A percentile compares a stretch with the other conserved stretches of the same genome.
Conservation (phyloP, 345 rosid genomes). For the Crucihimalaya himalaica region DNA sequence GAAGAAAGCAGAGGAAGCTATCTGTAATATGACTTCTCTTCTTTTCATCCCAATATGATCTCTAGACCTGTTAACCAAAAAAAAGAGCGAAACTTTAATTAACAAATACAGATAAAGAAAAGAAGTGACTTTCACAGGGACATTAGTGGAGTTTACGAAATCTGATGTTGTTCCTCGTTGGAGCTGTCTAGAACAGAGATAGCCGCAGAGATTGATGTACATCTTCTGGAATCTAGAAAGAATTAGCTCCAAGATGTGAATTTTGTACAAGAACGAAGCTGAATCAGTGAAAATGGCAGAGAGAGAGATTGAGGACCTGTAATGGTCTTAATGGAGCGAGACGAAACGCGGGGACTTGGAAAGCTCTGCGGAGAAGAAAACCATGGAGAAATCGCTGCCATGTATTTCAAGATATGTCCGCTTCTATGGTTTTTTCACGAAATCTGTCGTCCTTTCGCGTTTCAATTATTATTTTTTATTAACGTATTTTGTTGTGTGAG, state of each 20-base stretch:
- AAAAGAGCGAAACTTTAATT: slow-evolving; percentile 14
- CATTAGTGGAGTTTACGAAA: neutral
- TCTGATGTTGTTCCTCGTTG: slow-evolving; percentile 11
- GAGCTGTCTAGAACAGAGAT: slow-evolving; percentile 32
- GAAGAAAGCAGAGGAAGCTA: slow-evolving; percentile 50
- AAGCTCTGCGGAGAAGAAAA: slow-evolving; percentile 37
- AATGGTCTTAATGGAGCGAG: slow-evolving; percentile 11
- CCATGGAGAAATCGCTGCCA: slow-evolving; percentile 61
- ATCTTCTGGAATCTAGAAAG: slow-evolving; percentile 30
- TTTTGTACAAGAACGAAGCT: slow-evolving; percentile 1
- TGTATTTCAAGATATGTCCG: slow-evolving; percentile 38
- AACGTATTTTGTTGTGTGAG: neutral
- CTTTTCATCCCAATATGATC: slow-evolving; percentile 45
- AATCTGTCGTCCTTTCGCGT: slow-evolving; percentile 16
- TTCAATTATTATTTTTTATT: neutral
- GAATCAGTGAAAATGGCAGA: slow-evolving; percentile 2
- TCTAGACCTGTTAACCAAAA: slow-evolving; percentile 9
- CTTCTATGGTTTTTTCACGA: neutral
- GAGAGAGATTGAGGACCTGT: slow-evolving; percentile 2
- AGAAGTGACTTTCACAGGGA: neutral
- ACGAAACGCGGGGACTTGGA: slow-evolving; percentile 34
- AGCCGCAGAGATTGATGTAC: slow-evolving; percentile 25
- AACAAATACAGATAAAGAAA: slow-evolving; percentile 19
- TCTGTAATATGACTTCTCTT: slow-evolving; percentile 57
- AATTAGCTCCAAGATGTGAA: neutral